A percentile compares a stretch with the other conserved stretches of the same genome.
phyloP scores from a whole-genome alignment of 2,329 filamentous ascomycete genomes.

The Alternaria incomplexa region DNA sequence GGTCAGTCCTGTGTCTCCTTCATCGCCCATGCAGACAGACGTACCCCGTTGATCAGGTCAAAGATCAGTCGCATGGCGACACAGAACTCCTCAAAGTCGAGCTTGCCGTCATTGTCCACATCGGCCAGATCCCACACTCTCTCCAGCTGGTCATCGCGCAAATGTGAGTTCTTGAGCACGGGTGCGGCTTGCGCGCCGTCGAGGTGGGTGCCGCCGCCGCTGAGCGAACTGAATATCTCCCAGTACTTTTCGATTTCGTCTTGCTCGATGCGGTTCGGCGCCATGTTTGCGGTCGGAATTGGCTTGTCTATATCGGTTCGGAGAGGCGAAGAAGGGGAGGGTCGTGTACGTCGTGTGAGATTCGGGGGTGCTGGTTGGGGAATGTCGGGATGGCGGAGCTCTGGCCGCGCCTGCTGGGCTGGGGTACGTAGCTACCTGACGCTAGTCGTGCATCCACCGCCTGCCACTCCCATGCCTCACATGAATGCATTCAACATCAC shows the following conservation, averaged over 20 bases:
- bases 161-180: constrained; percentile 74
- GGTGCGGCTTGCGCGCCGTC: constrained; percentile 73
- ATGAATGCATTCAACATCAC: background rate
- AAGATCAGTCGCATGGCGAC: constrained; percentile 99
- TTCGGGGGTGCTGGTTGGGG: constrained; percentile 4
- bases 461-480: background rate
- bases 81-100: constrained; percentile 99
- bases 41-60: constrained; percentile 91
- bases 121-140: constrained; percentile 96
- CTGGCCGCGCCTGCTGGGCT: constrained; percentile 7
- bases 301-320: background rate
- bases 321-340: background rate
- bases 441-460: background rate
- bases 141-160: constrained; percentile 86
- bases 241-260: constrained; percentile 79
- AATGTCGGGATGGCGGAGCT: constrained; percentile 23
- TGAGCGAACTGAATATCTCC: constrained; percentile 77
- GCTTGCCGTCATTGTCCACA: constrained; percentile 94
- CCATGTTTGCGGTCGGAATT: constrained; percentile 29
- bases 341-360: constrained; percentile 1
- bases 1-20: background rate
- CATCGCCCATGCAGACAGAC: constrained; percentile 14
- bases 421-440: constrained; percentile 7
- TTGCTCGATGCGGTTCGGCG: constrained; percentile 67
- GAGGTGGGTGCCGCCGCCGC: constrained; percentile 68